A percentile compares a stretch with the other conserved stretches of the same genome.
phyloP scores from a whole-genome alignment of 768 basidiomycete genomes.

The Paxillus ammoniavirescens region DNA sequence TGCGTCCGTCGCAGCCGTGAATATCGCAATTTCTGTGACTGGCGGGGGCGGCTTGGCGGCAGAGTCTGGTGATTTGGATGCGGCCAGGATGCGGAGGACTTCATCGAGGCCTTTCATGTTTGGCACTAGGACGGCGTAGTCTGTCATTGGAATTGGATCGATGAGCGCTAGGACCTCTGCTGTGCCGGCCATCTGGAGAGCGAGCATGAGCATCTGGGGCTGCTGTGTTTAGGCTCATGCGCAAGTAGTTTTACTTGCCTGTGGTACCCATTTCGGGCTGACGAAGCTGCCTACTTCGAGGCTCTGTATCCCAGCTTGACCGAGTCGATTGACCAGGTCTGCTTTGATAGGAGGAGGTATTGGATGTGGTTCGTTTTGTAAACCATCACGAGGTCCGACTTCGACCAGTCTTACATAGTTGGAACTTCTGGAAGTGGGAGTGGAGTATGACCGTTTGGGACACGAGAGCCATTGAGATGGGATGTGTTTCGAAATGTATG shows the following conservation, averaged over 20 bases:
- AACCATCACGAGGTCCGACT: slow-evolving; percentile 87
- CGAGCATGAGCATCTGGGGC: background rate
- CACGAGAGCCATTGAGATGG: background rate
- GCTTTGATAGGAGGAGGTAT: slow-evolving; percentile 75
- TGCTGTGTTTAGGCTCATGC: background rate
- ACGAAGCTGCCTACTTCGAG: slow-evolving; percentile 92
- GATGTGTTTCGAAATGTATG: background rate
- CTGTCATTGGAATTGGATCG: slow-evolving; percentile 49
- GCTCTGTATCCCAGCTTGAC: slow-evolving; percentile 58
- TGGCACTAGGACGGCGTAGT: slow-evolving; percentile 80
- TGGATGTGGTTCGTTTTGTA: slow-evolving; percentile 82
- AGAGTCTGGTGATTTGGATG: slow-evolving; percentile 22
- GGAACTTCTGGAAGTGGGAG: slow-evolving; percentile 3
- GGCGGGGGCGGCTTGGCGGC: slow-evolving; percentile 42
- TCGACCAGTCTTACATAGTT: slow-evolving; percentile 63
- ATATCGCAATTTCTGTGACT: slow-evolving; percentile 84
- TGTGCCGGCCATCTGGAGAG: slow-evolving; percentile 80
- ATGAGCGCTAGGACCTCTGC: slow-evolving; percentile 65
- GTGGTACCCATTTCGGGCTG: slow-evolving; percentile 91
- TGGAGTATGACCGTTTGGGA: slow-evolving; percentile 1
- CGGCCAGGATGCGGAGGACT: slow-evolving; percentile 54
- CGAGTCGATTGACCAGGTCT: slow-evolving; percentile 76
- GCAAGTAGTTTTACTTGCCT: slow-evolving; percentile 45
- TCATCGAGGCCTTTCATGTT: slow-evolving; percentile 76
- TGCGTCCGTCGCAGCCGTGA: slow-evolving; percentile 84